Evolutionary conservation across 2,329 filamentous ascomycete species (phyloP).

Genomic region (Coleophoma eucalyptorum): DNA sequence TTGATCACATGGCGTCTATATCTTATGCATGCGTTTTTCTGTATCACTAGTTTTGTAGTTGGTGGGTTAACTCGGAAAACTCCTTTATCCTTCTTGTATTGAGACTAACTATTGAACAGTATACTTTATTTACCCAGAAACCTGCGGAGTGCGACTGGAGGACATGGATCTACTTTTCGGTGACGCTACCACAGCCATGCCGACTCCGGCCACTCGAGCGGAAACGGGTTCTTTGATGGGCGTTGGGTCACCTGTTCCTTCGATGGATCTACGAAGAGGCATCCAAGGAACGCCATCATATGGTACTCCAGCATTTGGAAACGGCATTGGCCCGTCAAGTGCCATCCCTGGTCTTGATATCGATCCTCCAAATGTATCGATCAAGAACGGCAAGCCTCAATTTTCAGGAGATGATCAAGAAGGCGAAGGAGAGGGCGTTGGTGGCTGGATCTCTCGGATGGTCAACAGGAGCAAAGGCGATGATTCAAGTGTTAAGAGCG

Average conservation of each 20-base stretch:
- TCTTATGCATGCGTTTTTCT: constrained; percentile 94
- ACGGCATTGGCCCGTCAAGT: constrained; percentile 51
- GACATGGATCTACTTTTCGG: constrained; percentile 96
- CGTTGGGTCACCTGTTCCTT: constrained; percentile 73
- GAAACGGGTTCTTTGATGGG: constrained; percentile 83
- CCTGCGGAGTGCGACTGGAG: constrained; percentile 88
- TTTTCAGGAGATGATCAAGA: constrained; percentile 26
- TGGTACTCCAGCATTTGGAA: constrained; percentile 12
- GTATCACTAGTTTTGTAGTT: constrained; percentile 89
- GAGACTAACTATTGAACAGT: constrained; percentile 48
- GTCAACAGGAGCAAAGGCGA: constrained; percentile 48
- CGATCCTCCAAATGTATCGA: constrained; percentile 64
- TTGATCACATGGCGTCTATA: constrained; percentile 93
- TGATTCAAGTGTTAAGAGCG: constrained; percentile 20
- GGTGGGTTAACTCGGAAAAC: constrained; percentile 58
- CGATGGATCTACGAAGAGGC: constrained; percentile 64
- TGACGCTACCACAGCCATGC: constrained; percentile 80
- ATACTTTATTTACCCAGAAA: constrained; percentile 97
- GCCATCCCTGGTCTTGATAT: constrained; percentile 80
- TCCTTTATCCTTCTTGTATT: not conserved
- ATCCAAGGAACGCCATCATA: constrained; percentile 25
- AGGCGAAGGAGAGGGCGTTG: constrained; percentile 56
- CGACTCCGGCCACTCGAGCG: constrained; percentile 71
- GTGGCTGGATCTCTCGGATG: constrained; percentile 67
- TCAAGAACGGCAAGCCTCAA: constrained; percentile 45